Base-by-base conservation (phyloP, 768 basidiomycete species). In the Cystobasidiopsis lactophilus region DNA sequence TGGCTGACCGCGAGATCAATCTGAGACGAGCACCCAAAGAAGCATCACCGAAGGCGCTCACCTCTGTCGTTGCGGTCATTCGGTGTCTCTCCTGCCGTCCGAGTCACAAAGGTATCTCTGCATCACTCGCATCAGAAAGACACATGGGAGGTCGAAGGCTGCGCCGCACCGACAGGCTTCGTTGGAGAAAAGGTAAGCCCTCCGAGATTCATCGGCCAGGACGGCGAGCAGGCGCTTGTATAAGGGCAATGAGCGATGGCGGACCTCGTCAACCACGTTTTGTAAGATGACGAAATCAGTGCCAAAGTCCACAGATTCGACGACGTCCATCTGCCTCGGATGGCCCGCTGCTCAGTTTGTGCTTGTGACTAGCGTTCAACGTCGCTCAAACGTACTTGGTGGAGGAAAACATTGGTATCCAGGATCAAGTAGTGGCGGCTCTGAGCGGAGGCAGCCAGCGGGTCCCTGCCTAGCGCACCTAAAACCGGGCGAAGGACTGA, bases 41-140 rank as follows among this genome's bases (percentile, higher is more conserved):
- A 31, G 55, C 35, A 53, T 43, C 21, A 45, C 24, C 5, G 41
- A 13, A 11, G 38, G 29, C 9, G 63, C 67, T 29, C 54, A 84
- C 88, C 81, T 75, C 93, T 70, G 64, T 96, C 93, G 62, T 96
- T 96, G 26, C 82, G 73, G 64, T 98, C 93, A 59, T 96, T 96
- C 0, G 86, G 84, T 0, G 77, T 77, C 67, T 89, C 85, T 3
- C 72, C 77, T 52, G 80, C 59, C 55, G 80, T 77, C 16, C 82
- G 71, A 38, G 82, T 71, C 10, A 85, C 74, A 0, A 81, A 82
- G 0, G 85, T 88, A 37, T 63, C 60, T 19, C 58, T 60, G 56
- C n/a, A n/a, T n/a, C n/a, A n/a, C n/a, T 16, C 54, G 49, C 5
- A 14, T 41, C 5, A 14, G 5, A 43, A 10, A 41, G 4, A 10